These are phyloP conservation scores for Alloascoidea africana DNA, from an alignment of 805 yeast genomes.

Conservation along the genomic window DNA sequence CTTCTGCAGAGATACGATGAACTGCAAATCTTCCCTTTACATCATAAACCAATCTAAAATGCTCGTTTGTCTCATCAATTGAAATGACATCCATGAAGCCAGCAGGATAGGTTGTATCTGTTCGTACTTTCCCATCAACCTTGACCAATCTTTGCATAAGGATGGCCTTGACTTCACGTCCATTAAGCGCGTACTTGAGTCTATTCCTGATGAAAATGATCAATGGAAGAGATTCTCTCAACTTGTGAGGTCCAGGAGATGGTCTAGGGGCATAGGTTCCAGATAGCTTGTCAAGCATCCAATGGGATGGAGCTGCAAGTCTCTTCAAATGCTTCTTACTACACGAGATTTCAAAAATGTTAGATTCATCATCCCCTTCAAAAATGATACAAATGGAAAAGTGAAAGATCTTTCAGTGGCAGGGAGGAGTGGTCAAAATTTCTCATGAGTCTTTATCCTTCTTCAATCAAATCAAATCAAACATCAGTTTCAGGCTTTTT, in stretches of 20 bases:
- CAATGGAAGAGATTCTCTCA: conserved; percentile 95
- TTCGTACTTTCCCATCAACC: conserved; percentile 99
- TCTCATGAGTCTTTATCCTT: too few relatives aligned
- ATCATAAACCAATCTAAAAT: conserved; percentile 98
- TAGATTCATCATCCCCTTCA: neutral
- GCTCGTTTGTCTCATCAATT: conserved; percentile 95
- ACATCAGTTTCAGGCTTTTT: conserved; percentile 2
- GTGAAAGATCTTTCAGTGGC: neutral
- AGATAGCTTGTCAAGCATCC: conserved; percentile 99
- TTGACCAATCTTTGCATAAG: conserved; percentile 96
- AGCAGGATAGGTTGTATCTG: conserved; percentile 97
- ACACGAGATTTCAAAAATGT: conserved; percentile 11
- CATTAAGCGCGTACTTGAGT: conserved; percentile 96
- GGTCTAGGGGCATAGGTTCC: conserved; percentile 99
- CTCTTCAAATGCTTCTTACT: conserved; percentile 98
- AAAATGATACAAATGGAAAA: conserved; percentile 1
- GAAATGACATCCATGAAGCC: conserved; percentile 99
- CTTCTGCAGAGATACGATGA: conserved; percentile 98
- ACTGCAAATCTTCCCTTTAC: conserved; percentile 98
- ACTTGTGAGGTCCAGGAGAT: conserved; percentile 98
- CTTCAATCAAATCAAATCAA: neutral
- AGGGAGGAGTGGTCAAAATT: conserved; percentile 1
- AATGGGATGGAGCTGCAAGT: conserved; percentile 99
- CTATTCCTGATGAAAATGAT: conserved; percentile 96
- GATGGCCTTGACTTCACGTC: conserved; percentile 97